These are phyloP conservation scores for Teratosphaeria gauchensis DNA, from an alignment of 2,329 filamentous ascomycete genomes.

Conservation along the genomic window DNA sequence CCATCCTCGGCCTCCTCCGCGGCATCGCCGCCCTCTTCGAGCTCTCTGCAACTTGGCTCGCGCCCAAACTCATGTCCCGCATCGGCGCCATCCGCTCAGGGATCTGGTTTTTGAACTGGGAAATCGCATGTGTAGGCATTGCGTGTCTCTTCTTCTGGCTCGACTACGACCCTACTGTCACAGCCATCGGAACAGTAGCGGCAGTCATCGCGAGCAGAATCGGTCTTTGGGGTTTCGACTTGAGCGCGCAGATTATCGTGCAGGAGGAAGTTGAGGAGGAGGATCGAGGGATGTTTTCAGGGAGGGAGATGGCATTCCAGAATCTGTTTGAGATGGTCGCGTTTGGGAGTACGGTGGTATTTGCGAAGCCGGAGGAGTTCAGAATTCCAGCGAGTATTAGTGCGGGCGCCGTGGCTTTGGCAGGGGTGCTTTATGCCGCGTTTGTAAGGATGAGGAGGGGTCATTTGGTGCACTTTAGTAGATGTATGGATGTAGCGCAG, in stretches of 20 bases:
- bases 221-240: slow-evolving; percentile 41
- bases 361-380: slow-evolving; percentile 54
- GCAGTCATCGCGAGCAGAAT: slow-evolving; percentile 33
- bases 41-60: slow-evolving; percentile 51
- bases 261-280: slow-evolving; percentile 32
- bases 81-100: slow-evolving; percentile 51
- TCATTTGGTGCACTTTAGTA: slow-evolving; percentile 45
- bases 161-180: slow-evolving; percentile 5
- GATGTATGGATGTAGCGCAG: slow-evolving; percentile 3
- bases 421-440: slow-evolving; percentile 43
- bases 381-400: slow-evolving; percentile 51
- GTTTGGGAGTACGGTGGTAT: slow-evolving; percentile 56
- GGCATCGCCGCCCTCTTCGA: slow-evolving; percentile 47
- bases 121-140: slow-evolving; percentile 46
- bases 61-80: slow-evolving; percentile 44
- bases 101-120: slow-evolving; percentile 62
- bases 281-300: slow-evolving; percentile 57
- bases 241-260: slow-evolving; percentile 37
- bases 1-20: slow-evolving; percentile 46
- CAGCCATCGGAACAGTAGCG: slow-evolving; percentile 24
- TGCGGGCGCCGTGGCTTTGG: slow-evolving; percentile 41
- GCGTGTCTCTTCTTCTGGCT: slow-evolving; percentile 27
- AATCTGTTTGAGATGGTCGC: slow-evolving; percentile 61
- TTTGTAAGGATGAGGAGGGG: slow-evolving; percentile 51
- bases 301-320: slow-evolving; percentile 58